Percentiles rank a stretch among this genome's conserved stretches.
Evolutionary conservation across 192 early-diverging fungal genomes (phyloP).

Genomic region (Funneliformis mosseae): DNA sequence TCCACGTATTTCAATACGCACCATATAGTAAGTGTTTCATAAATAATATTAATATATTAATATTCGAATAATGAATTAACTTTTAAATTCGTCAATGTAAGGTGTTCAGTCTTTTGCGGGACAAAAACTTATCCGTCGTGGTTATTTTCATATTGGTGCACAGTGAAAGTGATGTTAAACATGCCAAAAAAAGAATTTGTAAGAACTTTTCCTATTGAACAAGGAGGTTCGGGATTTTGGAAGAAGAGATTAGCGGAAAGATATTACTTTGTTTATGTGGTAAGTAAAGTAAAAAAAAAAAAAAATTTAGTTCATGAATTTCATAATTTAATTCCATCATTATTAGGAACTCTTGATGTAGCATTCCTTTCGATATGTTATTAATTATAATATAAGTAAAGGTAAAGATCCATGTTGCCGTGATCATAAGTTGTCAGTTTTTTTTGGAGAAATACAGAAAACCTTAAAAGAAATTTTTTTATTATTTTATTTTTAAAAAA

Average conservation of each 20-base stretch:
- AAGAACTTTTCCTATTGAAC: conserved; percentile 22
- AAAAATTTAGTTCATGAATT: not conserved
- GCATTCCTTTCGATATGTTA: no score
- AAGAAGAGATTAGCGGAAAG: conserved; percentile 23
- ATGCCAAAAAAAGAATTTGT: conserved; percentile 46
- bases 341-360: conserved; percentile 63
- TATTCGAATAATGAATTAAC: not conserved
- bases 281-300: conserved; percentile 4
- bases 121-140: conserved; percentile 84
- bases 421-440: no score
- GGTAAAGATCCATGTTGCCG: no score
- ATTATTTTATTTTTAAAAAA: no score
- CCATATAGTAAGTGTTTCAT: conserved; percentile 71
- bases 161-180: conserved; percentile 71
- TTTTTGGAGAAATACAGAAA: no score
- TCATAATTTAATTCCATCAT: conserved; percentile 37
- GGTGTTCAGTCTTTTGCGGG: conserved; percentile 89
- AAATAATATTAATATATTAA: not conserved
- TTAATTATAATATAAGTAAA: no score
- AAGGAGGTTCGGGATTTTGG: conserved; percentile 11
- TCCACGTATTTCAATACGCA: conserved; percentile 83
- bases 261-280: conserved; percentile 54
- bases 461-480: no score
- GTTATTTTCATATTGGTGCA: conserved; percentile 84
- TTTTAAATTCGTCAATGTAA: conserved; percentile 34